Evolutionary conservation across 495 filamentous ascomycete species (phyloP).

Genomic region (Cercophora newfieldiana): DNA sequence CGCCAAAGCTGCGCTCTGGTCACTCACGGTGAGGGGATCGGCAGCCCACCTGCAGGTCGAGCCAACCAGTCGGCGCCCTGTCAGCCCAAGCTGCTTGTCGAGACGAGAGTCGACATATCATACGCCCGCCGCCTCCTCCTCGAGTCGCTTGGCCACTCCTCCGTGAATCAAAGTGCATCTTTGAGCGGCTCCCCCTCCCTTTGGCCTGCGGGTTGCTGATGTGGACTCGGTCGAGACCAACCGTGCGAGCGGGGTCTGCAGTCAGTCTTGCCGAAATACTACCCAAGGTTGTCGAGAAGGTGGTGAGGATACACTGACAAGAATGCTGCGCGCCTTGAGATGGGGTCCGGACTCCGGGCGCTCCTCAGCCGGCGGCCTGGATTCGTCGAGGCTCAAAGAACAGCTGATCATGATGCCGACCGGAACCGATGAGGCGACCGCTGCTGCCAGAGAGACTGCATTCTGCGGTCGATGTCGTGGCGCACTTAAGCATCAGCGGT

Average conservation of each 20-base stretch:
- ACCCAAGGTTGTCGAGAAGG: not conserved
- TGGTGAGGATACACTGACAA: not conserved
- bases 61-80: slow-evolving; percentile 8
- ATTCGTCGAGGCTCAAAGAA: not conserved
- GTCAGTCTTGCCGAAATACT: not conserved
- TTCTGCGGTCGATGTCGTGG: not conserved
- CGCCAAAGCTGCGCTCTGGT: not conserved
- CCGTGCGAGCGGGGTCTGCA: slow-evolving; percentile 10
- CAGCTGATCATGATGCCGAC: not conserved
- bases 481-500: not conserved
- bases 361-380: not conserved
- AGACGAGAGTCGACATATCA: not conserved
- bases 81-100: not conserved
- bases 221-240: slow-evolving; percentile 5
- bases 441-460: not conserved
- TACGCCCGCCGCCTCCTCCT: not conserved
- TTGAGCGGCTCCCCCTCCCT: not conserved
- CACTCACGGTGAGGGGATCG: slow-evolving; percentile 1
- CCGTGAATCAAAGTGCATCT: not conserved
- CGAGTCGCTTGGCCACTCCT: not conserved
- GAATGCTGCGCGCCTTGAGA: not conserved
- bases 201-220: not conserved
- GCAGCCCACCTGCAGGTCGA: not conserved
- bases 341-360: not conserved
- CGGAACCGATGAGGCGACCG: not conserved